Evolutionary conservation across 1,284 basidiomycete genomes (phyloP), one percentile per base, ranked within the genome.

Genomic region (Ceratobasidium sp.): DNA sequence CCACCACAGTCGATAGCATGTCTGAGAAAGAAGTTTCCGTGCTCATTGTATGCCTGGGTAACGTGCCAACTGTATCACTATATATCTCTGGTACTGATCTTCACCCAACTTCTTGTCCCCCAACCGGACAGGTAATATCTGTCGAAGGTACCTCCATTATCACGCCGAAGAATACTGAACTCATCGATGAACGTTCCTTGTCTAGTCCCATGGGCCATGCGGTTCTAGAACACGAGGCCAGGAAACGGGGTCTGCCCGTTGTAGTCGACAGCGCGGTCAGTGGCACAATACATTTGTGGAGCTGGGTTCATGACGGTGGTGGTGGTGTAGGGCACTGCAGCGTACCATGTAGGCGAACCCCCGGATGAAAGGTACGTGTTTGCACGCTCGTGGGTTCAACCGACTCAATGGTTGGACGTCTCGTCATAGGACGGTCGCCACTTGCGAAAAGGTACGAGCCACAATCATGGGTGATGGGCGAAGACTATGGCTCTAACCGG

Each of bases 291-390:
- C 41, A 64, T 14, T 23, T 46, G 16, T n/a, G 7, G 20, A 4
- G n/a, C 16, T 46, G 35, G 41, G 50, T 67, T 68, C 16, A 46
- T 30, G 27, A 30, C 64, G 27, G 38, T 54, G 44, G 23, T 14
- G 23, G n/a, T 41, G 23, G 23, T 20, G 12, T 44, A 80, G 79
- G 93, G 93, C 6, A 94, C 92, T 3, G 89, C 88, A 41, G 90
- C 87, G 35, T 94, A 93, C 83, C 94, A 95, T 82, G 82, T 89
- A 38, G 92, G 90, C 14, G 91, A 94, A 77, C 87, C 89, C 78
- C 93, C 93, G 35, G 94, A 95, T 81, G 86, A 91, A 74, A 87
- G 93, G 93, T 92, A 81, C 79, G 85, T 35, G 16, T 38, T 62
- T 20, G 41, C 35, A 33, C 62, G 50, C 20, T n/a, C 20, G 23